These are phyloP conservation scores for Cucurbita pepo DNA, from an alignment of 306 rosid species.

Conservation along the genomic window DNA sequence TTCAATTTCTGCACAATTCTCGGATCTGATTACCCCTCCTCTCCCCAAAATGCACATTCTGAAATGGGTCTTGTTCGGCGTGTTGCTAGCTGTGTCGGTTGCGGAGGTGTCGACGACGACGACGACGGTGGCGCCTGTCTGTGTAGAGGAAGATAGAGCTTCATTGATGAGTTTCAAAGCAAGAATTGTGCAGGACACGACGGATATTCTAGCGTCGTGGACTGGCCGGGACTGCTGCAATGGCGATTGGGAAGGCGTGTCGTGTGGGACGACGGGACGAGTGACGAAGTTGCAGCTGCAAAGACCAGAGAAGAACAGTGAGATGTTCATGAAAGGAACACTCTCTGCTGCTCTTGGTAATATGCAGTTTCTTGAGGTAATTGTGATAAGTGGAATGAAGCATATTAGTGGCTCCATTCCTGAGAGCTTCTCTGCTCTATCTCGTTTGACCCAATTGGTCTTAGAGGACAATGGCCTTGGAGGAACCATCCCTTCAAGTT, in stretches of 20 bases:
- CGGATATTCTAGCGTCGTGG: conserved; percentile 65
- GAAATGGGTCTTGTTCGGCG: conserved; percentile 28
- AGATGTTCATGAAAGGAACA: conserved; percentile 64
- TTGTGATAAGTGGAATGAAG: conserved; percentile 66
- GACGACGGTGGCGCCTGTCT: conserved; percentile 16
- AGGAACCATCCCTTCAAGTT: conserved; percentile 64
- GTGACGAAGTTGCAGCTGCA: conserved; percentile 66
- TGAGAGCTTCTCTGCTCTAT: conserved; percentile 45
- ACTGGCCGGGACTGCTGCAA: conserved; percentile 62
- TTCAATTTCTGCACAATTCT: conserved; percentile 6
- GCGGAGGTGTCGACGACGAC: conserved; percentile 7
- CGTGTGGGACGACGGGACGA: conserved; percentile 63
- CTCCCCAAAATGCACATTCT: conserved; percentile 43
- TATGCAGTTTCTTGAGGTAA: conserved; percentile 64
- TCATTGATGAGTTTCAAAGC: conserved; percentile 74
- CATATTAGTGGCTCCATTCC: conserved; percentile 74
- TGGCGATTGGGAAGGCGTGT: conserved; percentile 90
- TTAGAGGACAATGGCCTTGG: conserved; percentile 64
- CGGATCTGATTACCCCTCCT: conserved; percentile 27
- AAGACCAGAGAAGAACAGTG: conserved; percentile 33
- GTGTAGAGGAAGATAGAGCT: conserved; percentile 70
- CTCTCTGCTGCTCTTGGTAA: conserved; percentile 64
- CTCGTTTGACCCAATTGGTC: conserved; percentile 52
- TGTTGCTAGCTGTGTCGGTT: conserved; percentile 7
- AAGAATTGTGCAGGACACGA: conserved; percentile 53